A percentile compares a stretch with the other conserved stretches of the same genome.
These are phyloP conservation scores for Serendipita sp. DNA, from an alignment of 768 basidiomycete genomes.

Conservation along the genomic window DNA sequence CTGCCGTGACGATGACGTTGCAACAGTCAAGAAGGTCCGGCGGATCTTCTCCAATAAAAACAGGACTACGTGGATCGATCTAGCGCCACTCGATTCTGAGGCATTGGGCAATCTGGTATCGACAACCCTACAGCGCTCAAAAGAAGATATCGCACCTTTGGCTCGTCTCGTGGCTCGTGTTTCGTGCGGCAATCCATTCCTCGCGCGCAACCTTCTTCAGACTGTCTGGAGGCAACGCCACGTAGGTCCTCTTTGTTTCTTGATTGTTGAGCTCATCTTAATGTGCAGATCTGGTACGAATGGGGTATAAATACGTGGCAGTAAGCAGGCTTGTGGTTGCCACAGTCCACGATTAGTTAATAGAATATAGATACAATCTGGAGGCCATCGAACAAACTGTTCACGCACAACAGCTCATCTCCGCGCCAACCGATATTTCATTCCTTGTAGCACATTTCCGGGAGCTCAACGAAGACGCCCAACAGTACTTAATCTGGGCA, in stretches of 20 bases:
- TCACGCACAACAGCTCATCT: slow-evolving; percentile 27
- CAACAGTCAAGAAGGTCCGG: slow-evolving; percentile 19
- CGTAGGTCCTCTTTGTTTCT: slow-evolving; percentile 23
- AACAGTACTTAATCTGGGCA: slow-evolving; percentile 54
- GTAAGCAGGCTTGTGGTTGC: slow-evolving; percentile 23
- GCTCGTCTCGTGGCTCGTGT: slow-evolving; percentile 38
- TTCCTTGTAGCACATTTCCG: slow-evolving; percentile 44
- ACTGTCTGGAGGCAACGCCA: slow-evolving; percentile 48
- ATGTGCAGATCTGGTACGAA: slow-evolving; percentile 40
- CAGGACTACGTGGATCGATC: slow-evolving; percentile 47
- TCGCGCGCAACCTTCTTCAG: slow-evolving; percentile 44
- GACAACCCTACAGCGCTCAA: slow-evolving; percentile 41
- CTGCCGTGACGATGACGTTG: slow-evolving; percentile 3
- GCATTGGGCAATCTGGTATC: slow-evolving; percentile 46
- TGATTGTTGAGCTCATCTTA: not conserved
- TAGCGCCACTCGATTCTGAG: slow-evolving; percentile 41
- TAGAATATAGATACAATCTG: slow-evolving; percentile 34
- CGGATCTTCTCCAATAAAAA: slow-evolving; percentile 42
- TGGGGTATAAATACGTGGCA: slow-evolving; percentile 52
- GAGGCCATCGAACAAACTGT: slow-evolving; percentile 37
- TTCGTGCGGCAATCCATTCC: slow-evolving; percentile 57
- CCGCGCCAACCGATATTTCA: slow-evolving; percentile 43
- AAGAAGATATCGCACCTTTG: slow-evolving; percentile 37
- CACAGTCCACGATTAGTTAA: not conserved
- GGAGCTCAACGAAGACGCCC: slow-evolving; percentile 45